Percentiles rank a stretch among this genome's conserved stretches.
phyloP scores from a whole-genome alignment of 1,139 yeast species.

The Diutina rugosa region DNA sequence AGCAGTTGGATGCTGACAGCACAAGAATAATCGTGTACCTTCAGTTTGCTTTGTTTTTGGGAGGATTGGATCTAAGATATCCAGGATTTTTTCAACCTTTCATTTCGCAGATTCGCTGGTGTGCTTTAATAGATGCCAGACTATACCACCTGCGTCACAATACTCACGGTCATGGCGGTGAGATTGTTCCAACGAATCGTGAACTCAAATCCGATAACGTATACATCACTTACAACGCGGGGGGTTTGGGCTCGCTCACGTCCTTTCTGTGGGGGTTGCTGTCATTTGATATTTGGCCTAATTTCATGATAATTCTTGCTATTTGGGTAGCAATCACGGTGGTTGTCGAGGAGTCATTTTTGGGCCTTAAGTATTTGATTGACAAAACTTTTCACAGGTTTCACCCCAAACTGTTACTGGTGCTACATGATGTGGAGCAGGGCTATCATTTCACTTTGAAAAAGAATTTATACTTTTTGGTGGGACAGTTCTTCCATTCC shows the following conservation, averaged over 20 bases:
- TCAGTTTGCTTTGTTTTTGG: slow-evolving; percentile 47
- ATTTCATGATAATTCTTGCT: slow-evolving; percentile 23
- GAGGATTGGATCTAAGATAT: slow-evolving; percentile 41
- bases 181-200: slow-evolving; percentile 3
- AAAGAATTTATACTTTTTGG: not conserved
- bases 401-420: not conserved
- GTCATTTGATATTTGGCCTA: slow-evolving; percentile 25
- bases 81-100: slow-evolving; percentile 59
- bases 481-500: slow-evolving; percentile 1
- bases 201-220: slow-evolving; percentile 16
- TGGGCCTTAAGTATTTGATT: slow-evolving; percentile 4
- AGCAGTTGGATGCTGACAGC: slow-evolving; percentile 44
- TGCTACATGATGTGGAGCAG: not conserved
- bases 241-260: slow-evolving; percentile 21
- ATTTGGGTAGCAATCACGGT: slow-evolving; percentile 18
- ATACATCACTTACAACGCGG: slow-evolving; percentile 19
- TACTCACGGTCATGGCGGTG: slow-evolving; percentile 9
- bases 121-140: slow-evolving; percentile 19
- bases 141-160: not conserved
- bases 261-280: slow-evolving; percentile 15
- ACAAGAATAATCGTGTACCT: slow-evolving; percentile 36
- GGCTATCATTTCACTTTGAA: not conserved
- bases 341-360: slow-evolving; percentile 12
- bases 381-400: not conserved
- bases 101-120: slow-evolving; percentile 25